Percentiles rank a stretch among this genome's conserved stretches.
Evolutionary conservation across 1,284 basidiomycete species (phyloP).

Genomic region (Ustanciosporium gigantosporum): DNA sequence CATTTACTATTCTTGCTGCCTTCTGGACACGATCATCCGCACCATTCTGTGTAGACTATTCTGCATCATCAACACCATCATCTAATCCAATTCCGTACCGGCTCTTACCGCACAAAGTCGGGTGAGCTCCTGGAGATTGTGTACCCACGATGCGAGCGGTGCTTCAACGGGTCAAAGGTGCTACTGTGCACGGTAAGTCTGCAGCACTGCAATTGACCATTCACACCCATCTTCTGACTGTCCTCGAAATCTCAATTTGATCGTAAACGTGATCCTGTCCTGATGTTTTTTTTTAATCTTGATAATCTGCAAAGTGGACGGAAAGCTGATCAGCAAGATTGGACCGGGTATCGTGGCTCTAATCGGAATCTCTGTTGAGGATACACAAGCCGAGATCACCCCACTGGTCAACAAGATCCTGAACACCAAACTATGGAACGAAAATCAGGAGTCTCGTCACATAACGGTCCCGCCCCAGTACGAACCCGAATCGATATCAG

Average conservation of each 20-base stretch:
- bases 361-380: slow-evolving; percentile 51
- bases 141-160: slow-evolving; percentile 48
- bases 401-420: slow-evolving; percentile 48
- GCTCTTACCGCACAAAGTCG: too few species aligned
- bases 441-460: slow-evolving; percentile 26
- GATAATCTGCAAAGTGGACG: too few species aligned
- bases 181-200: slow-evolving; percentile 54
- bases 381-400: slow-evolving; percentile 47
- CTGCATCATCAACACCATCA: too few species aligned
- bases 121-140: too few species aligned
- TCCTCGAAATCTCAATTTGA: too few species aligned
- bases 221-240: background rate
- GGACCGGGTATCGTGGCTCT: slow-evolving; percentile 56
- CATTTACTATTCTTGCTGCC: too few species aligned
- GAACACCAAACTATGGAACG: slow-evolving; percentile 53
- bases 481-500: slow-evolving; percentile 1
- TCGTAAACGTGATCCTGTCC: too few species aligned
- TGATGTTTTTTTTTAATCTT: too few species aligned
- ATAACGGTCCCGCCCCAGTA: slow-evolving; percentile 35
- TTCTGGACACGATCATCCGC: too few species aligned
- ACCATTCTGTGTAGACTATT: too few species aligned
- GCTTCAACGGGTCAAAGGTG: slow-evolving; percentile 57
- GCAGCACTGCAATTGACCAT: background rate
- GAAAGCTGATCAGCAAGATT: slow-evolving; percentile 50
- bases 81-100: too few species aligned